Evolutionary conservation across 2,329 filamentous ascomycete species (phyloP).

Genomic region (Microascus cirrosus): DNA sequence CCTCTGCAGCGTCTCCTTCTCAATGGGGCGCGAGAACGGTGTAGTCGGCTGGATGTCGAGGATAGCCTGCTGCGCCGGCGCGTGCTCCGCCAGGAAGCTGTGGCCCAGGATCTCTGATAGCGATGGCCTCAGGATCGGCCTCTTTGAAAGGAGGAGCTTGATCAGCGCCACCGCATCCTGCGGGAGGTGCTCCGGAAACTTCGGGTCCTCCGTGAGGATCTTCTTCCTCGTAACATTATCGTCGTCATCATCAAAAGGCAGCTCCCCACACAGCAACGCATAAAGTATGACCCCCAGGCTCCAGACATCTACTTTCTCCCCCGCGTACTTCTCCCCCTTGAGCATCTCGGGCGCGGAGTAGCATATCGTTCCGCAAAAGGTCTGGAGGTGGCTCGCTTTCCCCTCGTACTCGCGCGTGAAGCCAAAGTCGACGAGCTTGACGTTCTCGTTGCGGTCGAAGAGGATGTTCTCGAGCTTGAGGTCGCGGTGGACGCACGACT

Average conservation of each 20-base stretch:
- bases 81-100: conserved; percentile 78
- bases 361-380: conserved; percentile 94
- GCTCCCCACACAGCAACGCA: conserved; percentile 68
- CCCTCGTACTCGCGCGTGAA: conserved; percentile 97
- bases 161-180: conserved; percentile 68
- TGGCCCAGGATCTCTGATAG: conserved; percentile 79
- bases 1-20: conserved; percentile 82
- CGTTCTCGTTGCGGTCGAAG: conserved; percentile 91
- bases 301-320: conserved; percentile 97
- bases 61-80: conserved; percentile 79
- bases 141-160: conserved; percentile 74
- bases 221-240: conserved; percentile 75
- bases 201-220: conserved; percentile 78
- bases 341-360: conserved; percentile 98
- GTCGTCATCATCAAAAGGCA: conserved; percentile 94
- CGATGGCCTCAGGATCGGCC: conserved; percentile 71
- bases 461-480: conserved; percentile 89
- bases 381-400: conserved; percentile 87
- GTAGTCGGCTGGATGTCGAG: conserved; percentile 69
- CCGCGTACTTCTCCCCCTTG: conserved; percentile 94
- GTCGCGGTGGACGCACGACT: conserved; percentile 92
- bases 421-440: conserved; percentile 95
- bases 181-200: conserved; percentile 71
- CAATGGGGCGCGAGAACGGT: conserved; percentile 74
- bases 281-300: conserved; percentile 79